A percentile compares a stretch with the other conserved stretches of the same genome.
Conservation (phyloP, 306 rosid genomes). For the Psophocarpus tetragonolobus region DNA sequence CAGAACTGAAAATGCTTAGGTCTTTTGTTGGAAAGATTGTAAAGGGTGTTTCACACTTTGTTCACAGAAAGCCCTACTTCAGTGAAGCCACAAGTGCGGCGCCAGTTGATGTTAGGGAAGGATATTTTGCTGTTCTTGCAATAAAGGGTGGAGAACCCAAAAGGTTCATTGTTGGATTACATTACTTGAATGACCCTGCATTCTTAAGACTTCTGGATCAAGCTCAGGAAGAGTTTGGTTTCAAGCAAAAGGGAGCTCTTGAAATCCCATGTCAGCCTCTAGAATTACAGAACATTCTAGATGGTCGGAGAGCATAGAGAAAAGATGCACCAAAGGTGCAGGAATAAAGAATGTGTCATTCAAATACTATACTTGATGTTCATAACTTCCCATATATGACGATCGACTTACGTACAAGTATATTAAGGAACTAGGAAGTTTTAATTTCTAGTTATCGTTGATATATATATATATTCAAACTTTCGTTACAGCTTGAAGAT, state of each 20-base stretch:
- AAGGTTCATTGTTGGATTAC: conserved; percentile 54
- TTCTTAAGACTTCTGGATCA: conserved; percentile 54
- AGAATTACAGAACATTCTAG: conserved; percentile 54
- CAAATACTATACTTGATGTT: neutral
- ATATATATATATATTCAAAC: neutral
- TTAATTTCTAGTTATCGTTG: neutral
- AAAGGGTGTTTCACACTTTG: conserved; percentile 38
- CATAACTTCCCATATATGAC: neutral
- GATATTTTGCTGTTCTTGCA: conserved; percentile 54
- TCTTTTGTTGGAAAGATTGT: conserved; percentile 35
- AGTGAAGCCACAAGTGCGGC: conserved; percentile 16
- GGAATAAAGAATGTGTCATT: neutral
- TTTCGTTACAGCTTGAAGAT: neutral
- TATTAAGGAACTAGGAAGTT: neutral
- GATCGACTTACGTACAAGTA: too few relatives aligned
- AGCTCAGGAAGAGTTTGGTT: conserved; percentile 50
- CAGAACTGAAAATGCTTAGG: conserved; percentile 31
- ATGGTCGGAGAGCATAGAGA: conserved; percentile 4
- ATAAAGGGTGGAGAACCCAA: conserved; percentile 43
- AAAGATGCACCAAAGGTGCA: neutral
- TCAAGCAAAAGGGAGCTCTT: conserved; percentile 59
- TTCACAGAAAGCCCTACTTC: conserved; percentile 31
- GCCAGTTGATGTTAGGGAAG: conserved; percentile 7
- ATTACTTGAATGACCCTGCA: conserved; percentile 51
- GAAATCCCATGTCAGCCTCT: conserved; percentile 54